Base-by-base conservation (phyloP, 2,329 filamentous ascomycete species). In the Penicillium sp. region DNA sequence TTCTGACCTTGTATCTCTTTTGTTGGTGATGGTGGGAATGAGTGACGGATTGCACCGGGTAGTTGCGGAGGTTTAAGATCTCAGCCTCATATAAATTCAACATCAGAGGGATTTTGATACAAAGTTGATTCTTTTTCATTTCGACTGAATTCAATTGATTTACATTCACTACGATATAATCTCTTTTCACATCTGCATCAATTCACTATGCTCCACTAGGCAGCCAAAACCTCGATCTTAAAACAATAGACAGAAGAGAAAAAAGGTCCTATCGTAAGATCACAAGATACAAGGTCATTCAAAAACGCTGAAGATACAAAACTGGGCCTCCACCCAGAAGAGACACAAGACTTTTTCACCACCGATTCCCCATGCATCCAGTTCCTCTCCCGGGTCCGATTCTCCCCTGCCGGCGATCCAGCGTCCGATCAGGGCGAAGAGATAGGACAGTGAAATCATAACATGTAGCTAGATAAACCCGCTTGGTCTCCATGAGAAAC, bases 331-430 rank as follows among this genome's bases (percentile, higher is more conserved):
- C 33, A 47, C 41, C 51, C 44, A 54, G 27, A 47, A 36, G 49
- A 57, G 43, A 57, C 39, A 56, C 55, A 62, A 65, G 60, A 67
- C 64, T 68, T 66, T 65, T 66, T 61, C 40, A 52, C 39, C 27
- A 64, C 60, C 60, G 53, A 29, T 38, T 45, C 45, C 34, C 56
- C 33, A 49, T 44, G 33, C 46, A 15, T 11, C 39, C 53, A 51
- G 19, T 29, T 55, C 47, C 39, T 55, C 50, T 61, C 63, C 55
- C 62, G 56, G 58, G 58, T 68, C 64, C 64, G 59, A 61, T 59
- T 60, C 57, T 62, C 61, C 69, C 64, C 63, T 66, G 66, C 61
- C 70, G 69, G 73, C 73, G 73, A 71, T 71, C 73, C 73, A 76
- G 73, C 73, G 73, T 74, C 70, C 68, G 67, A 69, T 64, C 66